A percentile compares a stretch with the other conserved stretches of the same genome.
phyloP scores from a whole-genome alignment of 768 basidiomycete genomes.

The Termitomyces sp. region DNA sequence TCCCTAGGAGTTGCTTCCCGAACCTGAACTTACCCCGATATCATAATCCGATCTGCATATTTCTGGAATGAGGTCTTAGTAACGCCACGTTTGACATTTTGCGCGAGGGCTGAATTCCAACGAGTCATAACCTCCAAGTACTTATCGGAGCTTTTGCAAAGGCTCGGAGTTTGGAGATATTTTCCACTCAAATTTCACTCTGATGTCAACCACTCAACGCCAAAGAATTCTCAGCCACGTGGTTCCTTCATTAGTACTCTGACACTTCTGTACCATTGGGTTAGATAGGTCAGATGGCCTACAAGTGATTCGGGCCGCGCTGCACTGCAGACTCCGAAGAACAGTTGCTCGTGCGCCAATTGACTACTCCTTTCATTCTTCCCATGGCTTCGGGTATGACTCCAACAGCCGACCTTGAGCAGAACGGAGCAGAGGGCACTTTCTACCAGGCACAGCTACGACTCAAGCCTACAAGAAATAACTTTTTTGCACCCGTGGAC shows the following conservation, averaged over 20 bases:
- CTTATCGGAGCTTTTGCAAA: too few species aligned
- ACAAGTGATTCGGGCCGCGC: neutral
- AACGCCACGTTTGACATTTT: too few species aligned
- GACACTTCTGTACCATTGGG: neutral
- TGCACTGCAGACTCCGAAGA: neutral
- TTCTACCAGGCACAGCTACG: conserved; percentile 35
- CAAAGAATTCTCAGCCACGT: neutral
- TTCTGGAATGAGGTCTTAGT: too few species aligned
- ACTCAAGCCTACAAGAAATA: conserved; percentile 31
- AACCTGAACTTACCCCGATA: too few species aligned
- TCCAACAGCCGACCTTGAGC: conserved; percentile 4
- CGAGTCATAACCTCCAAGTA: too few species aligned
- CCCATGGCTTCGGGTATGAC: neutral
- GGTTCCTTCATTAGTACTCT: neutral
- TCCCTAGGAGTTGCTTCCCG: too few species aligned
- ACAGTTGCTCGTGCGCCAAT: neutral
- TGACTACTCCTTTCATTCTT: too few species aligned
- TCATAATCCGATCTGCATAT: too few species aligned
- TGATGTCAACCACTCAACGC: too few species aligned
- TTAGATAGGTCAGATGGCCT: neutral
- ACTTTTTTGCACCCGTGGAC: conserved; percentile 46
- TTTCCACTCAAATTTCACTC: too few species aligned
- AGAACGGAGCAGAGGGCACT: conserved; percentile 28
- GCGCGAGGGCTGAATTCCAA: too few species aligned
- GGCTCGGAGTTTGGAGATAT: too few species aligned